These are phyloP conservation scores for Tolypocladium album DNA, from an alignment of 2,329 filamentous ascomycete genomes.

Conservation along the genomic window DNA sequence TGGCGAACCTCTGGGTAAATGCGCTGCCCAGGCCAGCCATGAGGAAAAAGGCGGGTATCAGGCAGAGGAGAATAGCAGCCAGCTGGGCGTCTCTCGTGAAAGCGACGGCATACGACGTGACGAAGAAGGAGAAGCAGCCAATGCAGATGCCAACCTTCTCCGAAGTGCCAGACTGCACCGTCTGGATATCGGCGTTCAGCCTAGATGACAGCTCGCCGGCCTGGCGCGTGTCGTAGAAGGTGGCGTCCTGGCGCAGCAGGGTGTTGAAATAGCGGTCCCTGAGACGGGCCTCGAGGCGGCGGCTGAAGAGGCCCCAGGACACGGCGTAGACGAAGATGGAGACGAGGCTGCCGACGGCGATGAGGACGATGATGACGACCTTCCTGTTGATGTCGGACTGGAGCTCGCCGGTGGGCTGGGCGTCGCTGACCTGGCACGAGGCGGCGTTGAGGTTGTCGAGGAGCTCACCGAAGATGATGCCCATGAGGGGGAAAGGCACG, in stretches of 20 bases:
- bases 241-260: conserved; percentile 48
- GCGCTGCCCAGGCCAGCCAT: conserved; percentile 45
- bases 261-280: conserved; percentile 49
- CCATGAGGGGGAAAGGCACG: conserved; percentile 52
- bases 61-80: conserved; percentile 51
- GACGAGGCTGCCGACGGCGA: conserved; percentile 52
- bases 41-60: conserved; percentile 52
- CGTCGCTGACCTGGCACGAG: conserved; percentile 31
- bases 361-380: conserved; percentile 50
- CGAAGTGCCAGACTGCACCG: conserved; percentile 56
- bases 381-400: conserved; percentile 40
- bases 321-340: conserved; percentile 54
- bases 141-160: conserved; percentile 61
- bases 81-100: conserved; percentile 54
- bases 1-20: conserved; percentile 41
- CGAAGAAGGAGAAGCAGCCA: conserved; percentile 51
- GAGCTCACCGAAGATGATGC: conserved; percentile 53
- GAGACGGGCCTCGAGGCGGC: conserved; percentile 51
- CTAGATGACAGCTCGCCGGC: conserved; percentile 53
- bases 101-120: conserved; percentile 56
- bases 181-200: conserved; percentile 54
- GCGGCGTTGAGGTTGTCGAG: conserved; percentile 49
- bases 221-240: conserved; percentile 52
- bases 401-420: conserved; percentile 15
- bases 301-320: conserved; percentile 54